phyloP scores from a whole-genome alignment of 1,139 yeast species.

The Kodamaea sp. region DNA sequence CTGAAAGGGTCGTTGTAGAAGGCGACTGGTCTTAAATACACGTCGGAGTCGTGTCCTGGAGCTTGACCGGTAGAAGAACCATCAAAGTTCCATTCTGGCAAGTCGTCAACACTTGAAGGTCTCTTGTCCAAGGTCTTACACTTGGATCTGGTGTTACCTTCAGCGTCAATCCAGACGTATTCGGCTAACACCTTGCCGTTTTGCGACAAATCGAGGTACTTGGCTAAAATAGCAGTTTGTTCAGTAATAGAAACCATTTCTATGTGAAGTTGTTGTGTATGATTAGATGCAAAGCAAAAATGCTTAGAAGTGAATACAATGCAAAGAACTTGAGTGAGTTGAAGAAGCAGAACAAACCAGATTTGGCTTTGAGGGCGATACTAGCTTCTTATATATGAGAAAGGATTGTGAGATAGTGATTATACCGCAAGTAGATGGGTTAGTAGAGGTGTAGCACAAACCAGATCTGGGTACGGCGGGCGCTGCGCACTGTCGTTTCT shows the following conservation, averaged over 20 bases:
- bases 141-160: conserved; percentile 91
- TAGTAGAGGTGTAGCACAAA: conserved; percentile 1
- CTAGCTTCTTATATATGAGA: conserved; percentile 3
- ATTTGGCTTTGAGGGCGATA: too few relatives aligned
- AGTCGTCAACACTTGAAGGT: conserved; percentile 75
- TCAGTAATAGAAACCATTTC: conserved; percentile 51
- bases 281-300: conserved; percentile 2
- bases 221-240: conserved; percentile 75
- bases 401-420: not conserved
- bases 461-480: not conserved
- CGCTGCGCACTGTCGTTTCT: not conserved
- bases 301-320: conserved; percentile 1
- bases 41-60: conserved; percentile 96
- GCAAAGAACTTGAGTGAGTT: conserved; percentile 4
- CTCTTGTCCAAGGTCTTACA: conserved; percentile 78
- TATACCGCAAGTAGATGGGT: too few relatives aligned
- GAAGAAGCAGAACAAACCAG: too few relatives aligned
- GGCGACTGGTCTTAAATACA: conserved; percentile 91
- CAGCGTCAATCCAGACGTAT: conserved; percentile 96
- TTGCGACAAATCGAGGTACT: conserved; percentile 83
- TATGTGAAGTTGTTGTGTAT: conserved; percentile 1
- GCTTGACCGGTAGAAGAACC: conserved; percentile 99
- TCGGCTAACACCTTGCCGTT: conserved; percentile 88
- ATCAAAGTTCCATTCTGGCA: conserved; percentile 99
- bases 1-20: conserved; percentile 96